phyloP scores from a whole-genome alignment of 768 basidiomycete species.

The Antrodiella citrinella region DNA sequence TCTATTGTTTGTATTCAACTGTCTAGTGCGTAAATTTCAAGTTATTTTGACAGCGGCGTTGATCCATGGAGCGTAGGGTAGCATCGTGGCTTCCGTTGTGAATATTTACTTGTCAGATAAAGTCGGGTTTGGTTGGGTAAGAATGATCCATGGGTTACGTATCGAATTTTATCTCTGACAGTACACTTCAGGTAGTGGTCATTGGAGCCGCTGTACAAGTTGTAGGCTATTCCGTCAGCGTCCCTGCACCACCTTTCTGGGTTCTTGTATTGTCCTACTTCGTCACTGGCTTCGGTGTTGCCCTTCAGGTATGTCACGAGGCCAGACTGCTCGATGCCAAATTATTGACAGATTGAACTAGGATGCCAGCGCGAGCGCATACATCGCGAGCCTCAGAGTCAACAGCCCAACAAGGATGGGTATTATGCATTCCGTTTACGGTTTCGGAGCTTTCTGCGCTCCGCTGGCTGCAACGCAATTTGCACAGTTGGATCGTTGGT shows the following conservation, averaged over 20 bases:
- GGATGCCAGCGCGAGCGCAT: slow-evolving; percentile 68
- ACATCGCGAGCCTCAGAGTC: slow-evolving; percentile 49
- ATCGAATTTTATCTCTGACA: background rate
- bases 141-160: background rate
- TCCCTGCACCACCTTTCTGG: slow-evolving; percentile 55
- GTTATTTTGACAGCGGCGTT: too few relatives aligned
- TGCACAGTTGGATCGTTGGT: slow-evolving; percentile 56
- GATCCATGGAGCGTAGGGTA: too few relatives aligned
- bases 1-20: slow-evolving; percentile 45
- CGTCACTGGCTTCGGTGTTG: slow-evolving; percentile 42
- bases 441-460: slow-evolving; percentile 54
- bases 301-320: slow-evolving; percentile 35
- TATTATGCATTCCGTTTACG: slow-evolving; percentile 56
- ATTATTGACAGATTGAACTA: too few relatives aligned
- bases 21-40: slow-evolving; percentile 30
- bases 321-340: too few relatives aligned
- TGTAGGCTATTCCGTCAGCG: slow-evolving; percentile 44
- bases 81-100: background rate
- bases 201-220: slow-evolving; percentile 11
- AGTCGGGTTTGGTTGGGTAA: background rate
- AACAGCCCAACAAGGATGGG: slow-evolving; percentile 59
- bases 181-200: background rate
- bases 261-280: slow-evolving; percentile 43
- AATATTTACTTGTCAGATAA: background rate
- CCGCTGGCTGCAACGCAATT: slow-evolving; percentile 83